Percentiles rank a stretch among this genome's conserved stretches.
phyloP scores from a whole-genome alignment of 2,329 filamentous ascomycete genomes.

The Stagonosporopsis rhizophila region DNA sequence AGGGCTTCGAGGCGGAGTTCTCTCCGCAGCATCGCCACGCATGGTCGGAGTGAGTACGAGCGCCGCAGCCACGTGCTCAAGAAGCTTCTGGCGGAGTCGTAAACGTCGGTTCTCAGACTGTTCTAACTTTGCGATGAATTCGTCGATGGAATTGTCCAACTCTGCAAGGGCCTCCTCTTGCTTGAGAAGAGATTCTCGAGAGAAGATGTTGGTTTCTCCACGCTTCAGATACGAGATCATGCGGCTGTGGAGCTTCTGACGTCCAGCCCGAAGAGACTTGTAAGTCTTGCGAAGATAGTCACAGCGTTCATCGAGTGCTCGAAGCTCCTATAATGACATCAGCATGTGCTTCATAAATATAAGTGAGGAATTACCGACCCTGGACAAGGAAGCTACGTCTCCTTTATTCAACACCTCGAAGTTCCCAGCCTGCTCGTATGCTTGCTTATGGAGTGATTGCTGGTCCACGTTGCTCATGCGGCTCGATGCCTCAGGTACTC shows the following conservation, averaged over 20 bases:
- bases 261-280: constrained; percentile 74
- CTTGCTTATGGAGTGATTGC: constrained; percentile 48
- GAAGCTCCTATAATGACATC: constrained; percentile 66
- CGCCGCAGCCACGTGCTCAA: constrained; percentile 81
- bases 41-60: constrained; percentile 46
- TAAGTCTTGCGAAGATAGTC: constrained; percentile 81
- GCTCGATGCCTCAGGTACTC: constrained; percentile 43
- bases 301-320: constrained; percentile 76
- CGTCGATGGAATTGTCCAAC: constrained; percentile 78
- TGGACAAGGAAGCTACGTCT: constrained; percentile 62
- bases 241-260: constrained; percentile 76
- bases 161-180: constrained; percentile 81
- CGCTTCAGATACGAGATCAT: constrained; percentile 80
- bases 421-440: constrained; percentile 49
- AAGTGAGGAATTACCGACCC: constrained; percentile 52
- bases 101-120: constrained; percentile 78
- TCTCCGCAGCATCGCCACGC: constrained; percentile 38
- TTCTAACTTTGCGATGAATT: constrained; percentile 82
- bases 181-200: constrained; percentile 75
- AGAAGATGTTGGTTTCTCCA: constrained; percentile 73
- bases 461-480: constrained; percentile 47
- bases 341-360: constrained; percentile 17
- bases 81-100: constrained; percentile 77
- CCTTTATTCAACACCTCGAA: constrained; percentile 51
- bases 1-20: constrained; percentile 50